These are phyloP conservation scores for Malbranchea cinnamomea DNA, from an alignment of 2,329 filamentous ascomycete genomes.

Conservation along the genomic window DNA sequence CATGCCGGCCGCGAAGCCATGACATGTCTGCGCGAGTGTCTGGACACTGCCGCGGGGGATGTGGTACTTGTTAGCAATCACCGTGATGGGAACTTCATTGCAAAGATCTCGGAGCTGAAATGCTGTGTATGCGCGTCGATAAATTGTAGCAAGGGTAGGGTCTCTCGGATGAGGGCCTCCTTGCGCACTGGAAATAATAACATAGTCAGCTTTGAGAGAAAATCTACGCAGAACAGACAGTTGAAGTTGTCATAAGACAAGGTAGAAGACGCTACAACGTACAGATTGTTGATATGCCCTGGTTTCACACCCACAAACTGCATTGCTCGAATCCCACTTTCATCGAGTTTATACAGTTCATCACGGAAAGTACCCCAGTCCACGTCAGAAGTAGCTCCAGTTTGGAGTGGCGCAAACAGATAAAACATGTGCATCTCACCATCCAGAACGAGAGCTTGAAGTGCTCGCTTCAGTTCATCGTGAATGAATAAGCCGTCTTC, in stretches of 20 bases:
- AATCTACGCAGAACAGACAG: neutral
- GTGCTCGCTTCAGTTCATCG: constrained; percentile 50
- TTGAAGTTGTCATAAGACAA: neutral
- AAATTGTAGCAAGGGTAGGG: constrained; percentile 45
- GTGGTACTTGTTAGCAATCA: constrained; percentile 55
- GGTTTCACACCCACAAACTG: constrained; percentile 54
- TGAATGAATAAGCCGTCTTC: constrained; percentile 63
- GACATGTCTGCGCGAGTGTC: constrained; percentile 56
- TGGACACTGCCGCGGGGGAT: constrained; percentile 57
- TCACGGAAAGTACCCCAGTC: constrained; percentile 61
- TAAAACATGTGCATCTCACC: constrained; percentile 69
- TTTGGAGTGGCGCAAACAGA: constrained; percentile 58
- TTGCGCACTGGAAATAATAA: constrained; percentile 40
- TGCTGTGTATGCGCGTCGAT: constrained; percentile 59
- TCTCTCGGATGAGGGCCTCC: constrained; percentile 49
- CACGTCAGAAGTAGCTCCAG: constrained; percentile 32
- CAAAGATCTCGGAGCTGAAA: constrained; percentile 66
- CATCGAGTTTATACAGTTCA: constrained; percentile 54
- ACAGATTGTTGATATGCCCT: constrained; percentile 52
- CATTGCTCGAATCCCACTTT: constrained; percentile 55
- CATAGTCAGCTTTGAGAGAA: constrained; percentile 8
- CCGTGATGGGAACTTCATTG: constrained; percentile 58
- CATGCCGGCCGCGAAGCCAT: constrained; percentile 65
- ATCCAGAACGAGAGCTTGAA: constrained; percentile 64
- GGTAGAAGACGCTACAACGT: constrained; percentile 14